Evolutionary conservation across 2,329 filamentous ascomycete genomes (phyloP).

Genomic region (Pleoardoris graminearum): DNA sequence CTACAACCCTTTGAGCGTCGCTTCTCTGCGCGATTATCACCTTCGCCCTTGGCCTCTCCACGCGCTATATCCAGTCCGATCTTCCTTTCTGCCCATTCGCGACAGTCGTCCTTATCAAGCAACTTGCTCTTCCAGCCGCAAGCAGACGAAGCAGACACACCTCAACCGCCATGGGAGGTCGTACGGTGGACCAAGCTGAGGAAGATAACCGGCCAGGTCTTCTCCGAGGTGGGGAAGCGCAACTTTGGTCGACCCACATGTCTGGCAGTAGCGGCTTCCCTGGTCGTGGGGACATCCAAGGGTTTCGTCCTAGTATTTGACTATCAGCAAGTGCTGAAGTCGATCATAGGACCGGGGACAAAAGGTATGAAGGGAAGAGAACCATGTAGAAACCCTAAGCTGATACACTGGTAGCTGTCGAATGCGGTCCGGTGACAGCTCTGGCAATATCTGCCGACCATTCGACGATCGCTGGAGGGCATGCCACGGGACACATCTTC

Average conservation of each 20-base stretch:
- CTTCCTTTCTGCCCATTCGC: slow-evolving; percentile 75
- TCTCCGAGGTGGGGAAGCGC: slow-evolving; percentile 88
- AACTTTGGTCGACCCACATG: slow-evolving; percentile 93
- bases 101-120: slow-evolving; percentile 77
- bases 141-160: slow-evolving; percentile 65
- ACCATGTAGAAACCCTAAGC: slow-evolving; percentile 6
- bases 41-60: slow-evolving; percentile 62
- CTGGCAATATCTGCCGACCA: slow-evolving; percentile 93
- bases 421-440: slow-evolving; percentile 84
- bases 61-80: slow-evolving; percentile 73
- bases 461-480: slow-evolving; percentile 85
- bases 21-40: slow-evolving; percentile 84
- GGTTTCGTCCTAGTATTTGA: slow-evolving; percentile 95
- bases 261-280: slow-evolving; percentile 81
- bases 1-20: slow-evolving; percentile 92
- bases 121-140: slow-evolving; percentile 63
- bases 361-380: slow-evolving; percentile 63
- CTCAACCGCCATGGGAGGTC: slow-evolving; percentile 90
- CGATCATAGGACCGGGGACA: slow-evolving; percentile 89
- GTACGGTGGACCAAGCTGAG: slow-evolving; percentile 93
- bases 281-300: slow-evolving; percentile 90
- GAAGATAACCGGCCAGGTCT: slow-evolving; percentile 85
- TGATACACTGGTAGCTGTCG: slow-evolving; percentile 67
- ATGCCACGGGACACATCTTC: slow-evolving; percentile 88
- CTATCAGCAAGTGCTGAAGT: slow-evolving; percentile 92